phyloP scores from a whole-genome alignment of 2,329 filamentous ascomycete species.

The Neocucurbitaria cava region DNA sequence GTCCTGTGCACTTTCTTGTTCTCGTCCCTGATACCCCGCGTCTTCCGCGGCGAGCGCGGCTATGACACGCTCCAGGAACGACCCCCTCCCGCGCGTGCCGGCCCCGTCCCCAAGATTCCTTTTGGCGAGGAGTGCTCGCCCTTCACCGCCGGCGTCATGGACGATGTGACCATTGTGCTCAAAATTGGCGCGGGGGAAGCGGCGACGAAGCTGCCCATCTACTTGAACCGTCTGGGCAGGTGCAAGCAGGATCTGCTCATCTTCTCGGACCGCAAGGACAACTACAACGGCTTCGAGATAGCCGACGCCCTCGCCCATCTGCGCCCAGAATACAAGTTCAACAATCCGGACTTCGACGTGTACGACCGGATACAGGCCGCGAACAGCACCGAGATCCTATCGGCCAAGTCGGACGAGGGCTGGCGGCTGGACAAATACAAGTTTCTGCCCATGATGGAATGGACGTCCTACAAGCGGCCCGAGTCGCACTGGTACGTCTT shows the following conservation, averaged over 20 bases:
- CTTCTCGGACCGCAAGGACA: constrained; percentile 65
- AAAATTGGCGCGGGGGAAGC: constrained; percentile 66
- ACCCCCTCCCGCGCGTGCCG: constrained; percentile 28
- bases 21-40: constrained; percentile 25
- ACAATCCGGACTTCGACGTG: constrained; percentile 59
- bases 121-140: constrained; percentile 43
- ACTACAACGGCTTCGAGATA: constrained; percentile 58
- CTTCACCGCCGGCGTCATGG: constrained; percentile 40
- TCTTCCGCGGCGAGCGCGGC: constrained; percentile 37
- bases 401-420: constrained; percentile 59
- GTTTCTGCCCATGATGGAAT: constrained; percentile 63
- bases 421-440: constrained; percentile 67
- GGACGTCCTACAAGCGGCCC: constrained; percentile 50
- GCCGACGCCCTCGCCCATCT: constrained; percentile 56
- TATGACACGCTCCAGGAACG: constrained; percentile 40
- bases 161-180: constrained; percentile 62
- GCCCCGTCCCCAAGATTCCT: constrained; percentile 24
- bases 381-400: constrained; percentile 49
- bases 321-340: constrained; percentile 46
- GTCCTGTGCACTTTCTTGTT: constrained; percentile 31
- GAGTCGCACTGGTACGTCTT: constrained; percentile 47
- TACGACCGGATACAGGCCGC: constrained; percentile 56
- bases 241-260: constrained; percentile 64
- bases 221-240: constrained; percentile 61
- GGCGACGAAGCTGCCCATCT: constrained; percentile 62